phyloP scores from a whole-genome alignment of 495 filamentous ascomycete species.

The Elaphomyces granulatus region DNA sequence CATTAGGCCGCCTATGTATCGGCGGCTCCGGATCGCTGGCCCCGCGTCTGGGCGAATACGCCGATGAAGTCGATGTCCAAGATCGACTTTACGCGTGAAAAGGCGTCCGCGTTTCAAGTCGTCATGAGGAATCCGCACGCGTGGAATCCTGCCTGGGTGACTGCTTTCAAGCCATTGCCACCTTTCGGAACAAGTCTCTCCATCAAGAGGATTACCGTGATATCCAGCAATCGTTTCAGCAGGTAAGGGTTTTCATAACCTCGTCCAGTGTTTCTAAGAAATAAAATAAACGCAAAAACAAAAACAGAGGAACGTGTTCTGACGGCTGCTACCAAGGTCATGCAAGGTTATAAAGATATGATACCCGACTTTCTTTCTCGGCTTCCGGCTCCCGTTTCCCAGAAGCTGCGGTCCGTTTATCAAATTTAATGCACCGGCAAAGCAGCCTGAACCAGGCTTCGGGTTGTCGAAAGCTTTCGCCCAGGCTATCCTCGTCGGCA shows the following conservation, averaged over 20 bases:
- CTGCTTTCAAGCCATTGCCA: constrained; percentile 74
- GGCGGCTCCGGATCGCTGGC: constrained; percentile 62
- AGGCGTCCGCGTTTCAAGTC: constrained; percentile 76
- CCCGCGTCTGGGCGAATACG: constrained; percentile 67
- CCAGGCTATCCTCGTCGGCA: no score
- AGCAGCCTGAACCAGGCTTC: neutral
- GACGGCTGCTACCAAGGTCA: no score
- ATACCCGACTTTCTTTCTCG: constrained; percentile 72
- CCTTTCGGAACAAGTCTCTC: constrained; percentile 47
- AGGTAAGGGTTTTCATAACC: constrained; percentile 27
- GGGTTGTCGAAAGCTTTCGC: neutral
- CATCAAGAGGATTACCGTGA: constrained; percentile 37
- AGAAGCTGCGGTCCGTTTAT: constrained; percentile 35
- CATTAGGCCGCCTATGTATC: constrained; percentile 80
- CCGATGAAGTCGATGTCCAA: constrained; percentile 67
- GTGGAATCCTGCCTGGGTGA: constrained; percentile 68
- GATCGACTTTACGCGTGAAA: constrained; percentile 84
- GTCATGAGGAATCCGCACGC: constrained; percentile 80
- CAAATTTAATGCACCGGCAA: constrained; percentile 21
- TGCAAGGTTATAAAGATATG: constrained; percentile 68
- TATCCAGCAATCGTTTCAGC: constrained; percentile 37
- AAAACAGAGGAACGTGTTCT: no score
- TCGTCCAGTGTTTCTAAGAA: neutral
- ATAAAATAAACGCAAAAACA: constrained; percentile 8
- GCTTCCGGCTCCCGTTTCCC: constrained; percentile 47